Base-by-base conservation (phyloP, 352 stramenopile species). In the Thalassiosira hispida region DNA sequence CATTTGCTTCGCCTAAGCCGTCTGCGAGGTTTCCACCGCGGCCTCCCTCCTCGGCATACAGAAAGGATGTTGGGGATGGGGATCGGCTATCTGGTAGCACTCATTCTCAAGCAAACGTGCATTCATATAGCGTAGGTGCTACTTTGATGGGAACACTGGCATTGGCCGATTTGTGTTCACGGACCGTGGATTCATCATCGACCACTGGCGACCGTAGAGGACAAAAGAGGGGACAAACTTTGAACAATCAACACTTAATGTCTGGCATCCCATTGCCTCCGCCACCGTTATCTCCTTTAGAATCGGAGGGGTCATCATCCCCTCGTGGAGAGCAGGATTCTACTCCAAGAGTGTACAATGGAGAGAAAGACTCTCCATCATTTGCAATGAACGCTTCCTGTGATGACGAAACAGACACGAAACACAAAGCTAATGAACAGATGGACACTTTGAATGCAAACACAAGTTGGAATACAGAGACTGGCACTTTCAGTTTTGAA, bases 151-250 rank as follows among this genome's bases (percentile, higher is more conserved):
- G 83, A 51, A 81, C 77, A 35, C 51, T 72, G 20, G 23, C 79
- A 27, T 77, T 91, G 49, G 83, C 83, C 18, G 75, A 79, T 33
- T 73, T 90, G n/a, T 91, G 83, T 79, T 67, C 60, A 25, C 31
- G 67, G 38, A 87, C 85, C 7, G 40, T 89, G 11, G 76, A 90
- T 18, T 76, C 31, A 20, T 64, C 31, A 20, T 64, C 56, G 46
- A 49, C 56, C 12, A n/a, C 44, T 51, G 16, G n/a, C 27, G 46
- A 12, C 8, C 18, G 20, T 23, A 71, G 25, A 16, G 44, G 52
- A 61, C 16, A 27, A 38, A 38, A 49, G 51, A 71, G 60, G 16
- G 64, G 18, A 29, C 53, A 42, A 22, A 51, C 40, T 11, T 57
- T 18, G 14, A 65, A 31, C 71, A 68, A 52, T 53, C 22, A 52